A percentile compares a stretch with the other conserved stretches of the same genome.
Conservation (phyloP, 106 monocot species). For the Allium cepa region DNA sequence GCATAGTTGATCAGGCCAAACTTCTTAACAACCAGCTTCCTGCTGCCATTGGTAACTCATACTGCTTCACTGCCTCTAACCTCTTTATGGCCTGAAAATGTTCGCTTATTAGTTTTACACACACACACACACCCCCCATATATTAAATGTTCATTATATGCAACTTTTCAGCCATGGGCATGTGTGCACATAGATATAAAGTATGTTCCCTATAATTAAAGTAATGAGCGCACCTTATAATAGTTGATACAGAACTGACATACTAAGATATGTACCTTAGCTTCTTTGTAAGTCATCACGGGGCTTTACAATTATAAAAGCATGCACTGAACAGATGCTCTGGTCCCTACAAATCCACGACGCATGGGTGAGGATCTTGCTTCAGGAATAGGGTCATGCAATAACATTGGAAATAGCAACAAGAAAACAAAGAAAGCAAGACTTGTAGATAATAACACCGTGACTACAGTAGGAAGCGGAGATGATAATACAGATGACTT, state of each 20-base stretch:
- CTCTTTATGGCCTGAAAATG: no score
- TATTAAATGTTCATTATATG: no score
- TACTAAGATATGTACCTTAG: no score
- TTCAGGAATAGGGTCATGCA: constrained; percentile 2
- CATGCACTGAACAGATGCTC: not conserved
- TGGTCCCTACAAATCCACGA: not conserved
- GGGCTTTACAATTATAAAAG: no score
- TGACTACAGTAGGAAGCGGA: not conserved
- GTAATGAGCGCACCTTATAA: no score
- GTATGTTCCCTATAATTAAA: no score
- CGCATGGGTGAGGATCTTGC: not conserved
- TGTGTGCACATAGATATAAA: no score
- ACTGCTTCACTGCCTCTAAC: no score
- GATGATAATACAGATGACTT: not conserved
- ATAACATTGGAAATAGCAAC: not conserved
- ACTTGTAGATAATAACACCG: not conserved
- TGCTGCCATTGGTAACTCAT: not conserved
- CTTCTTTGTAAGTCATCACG: no score
- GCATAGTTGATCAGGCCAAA: constrained; percentile 58
- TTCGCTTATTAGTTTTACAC: no score
- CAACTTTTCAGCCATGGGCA: no score
- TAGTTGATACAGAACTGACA: no score
- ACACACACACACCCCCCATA: not conserved
- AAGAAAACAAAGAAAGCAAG: constrained; percentile 7
- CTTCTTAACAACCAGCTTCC: constrained; percentile 3